These are phyloP conservation scores for Ascochyta fabae DNA, from an alignment of 2,329 filamentous ascomycete genomes.

Conservation along the genomic window DNA sequence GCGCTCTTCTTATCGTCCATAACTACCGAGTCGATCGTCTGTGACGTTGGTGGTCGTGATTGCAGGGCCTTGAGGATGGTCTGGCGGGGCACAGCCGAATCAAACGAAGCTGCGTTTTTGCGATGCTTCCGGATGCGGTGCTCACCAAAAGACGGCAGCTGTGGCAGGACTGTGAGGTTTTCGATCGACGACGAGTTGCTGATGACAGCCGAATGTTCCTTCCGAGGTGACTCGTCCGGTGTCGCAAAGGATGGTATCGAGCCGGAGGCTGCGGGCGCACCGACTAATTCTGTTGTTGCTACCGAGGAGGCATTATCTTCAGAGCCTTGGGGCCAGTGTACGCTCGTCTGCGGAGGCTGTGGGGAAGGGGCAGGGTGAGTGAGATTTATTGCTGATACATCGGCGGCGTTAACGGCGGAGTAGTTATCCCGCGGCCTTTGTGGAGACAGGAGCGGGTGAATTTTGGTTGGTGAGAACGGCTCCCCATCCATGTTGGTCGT, in stretches of 20 bases:
- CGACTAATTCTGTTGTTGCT: conserved; percentile 37
- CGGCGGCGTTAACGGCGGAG: conserved; percentile 44
- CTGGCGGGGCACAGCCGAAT: conserved; percentile 72
- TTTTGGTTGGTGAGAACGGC: conserved; percentile 43
- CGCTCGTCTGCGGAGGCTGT: conserved; percentile 33
- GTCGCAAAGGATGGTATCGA: conserved; percentile 24
- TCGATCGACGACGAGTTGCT: conserved; percentile 46
- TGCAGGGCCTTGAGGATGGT: conserved; percentile 83
- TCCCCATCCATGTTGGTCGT: conserved; percentile 35
- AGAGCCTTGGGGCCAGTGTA: conserved; percentile 28
- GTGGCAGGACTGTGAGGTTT: conserved; percentile 42
- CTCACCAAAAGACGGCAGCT: conserved; percentile 46
- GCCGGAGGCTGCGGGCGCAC: conserved; percentile 33
- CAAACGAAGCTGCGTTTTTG: conserved; percentile 61
- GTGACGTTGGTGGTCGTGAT: conserved; percentile 63
- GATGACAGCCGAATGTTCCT: conserved; percentile 27
- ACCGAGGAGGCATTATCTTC: conserved; percentile 39
- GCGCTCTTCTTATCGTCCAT: conserved; percentile 52
- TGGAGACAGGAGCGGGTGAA: conserved; percentile 46
- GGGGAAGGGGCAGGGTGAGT: conserved; percentile 34
- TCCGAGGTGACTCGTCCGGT: conserved; percentile 36
- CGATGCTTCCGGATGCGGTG: conserved; percentile 47
- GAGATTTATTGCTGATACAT: conserved; percentile 33
- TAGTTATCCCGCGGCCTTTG: conserved; percentile 33
- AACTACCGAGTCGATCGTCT: conserved; percentile 68